Base-by-base conservation (phyloP, 106 monocot species). In the Triglochin maritima region DNA sequence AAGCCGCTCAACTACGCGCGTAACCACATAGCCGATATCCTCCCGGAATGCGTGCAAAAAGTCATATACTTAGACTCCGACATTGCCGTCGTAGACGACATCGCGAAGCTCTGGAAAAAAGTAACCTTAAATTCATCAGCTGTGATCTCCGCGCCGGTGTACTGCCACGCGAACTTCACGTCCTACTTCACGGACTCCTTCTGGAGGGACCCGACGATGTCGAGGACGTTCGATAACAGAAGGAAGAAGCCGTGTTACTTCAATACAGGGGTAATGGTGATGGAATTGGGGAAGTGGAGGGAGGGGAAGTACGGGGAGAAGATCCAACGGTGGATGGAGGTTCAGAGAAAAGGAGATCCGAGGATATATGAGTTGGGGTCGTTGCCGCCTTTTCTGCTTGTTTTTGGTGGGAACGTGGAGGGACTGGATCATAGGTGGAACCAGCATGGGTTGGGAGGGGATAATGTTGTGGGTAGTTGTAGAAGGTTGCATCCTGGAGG, bases 121-220 rank as follows among this genome's bases (percentile, higher is more conserved):
- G 29, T 29, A 29, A 29, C 29, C 29, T 29, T 29, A 29, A 29
- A 29, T 29, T 29, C 29, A 29, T 29, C 29, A 29, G 29, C 29
- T 29, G 29, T 29, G 29, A 29, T 29, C 29, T 29, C 29, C 1
- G 94, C 94, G 4, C 94, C 94, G 1, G 94, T 89, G 78, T 94
- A 94, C 81, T 94, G 94, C 79, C 94, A 89, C 76, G 94, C 94
- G 51, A 94, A 94, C 67, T 94, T 94, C 78, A 85, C 82, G 56
- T 89, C 82, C 69, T 94, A 94, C 82, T 94, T 94, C 82, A 89
- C 94, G 3, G 68, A 60, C 5, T 67, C 77, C 5, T 94, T 94
- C 79, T 94, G 94, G 94, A 67, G 81, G 2, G 84, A 94, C 72
- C 80, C 66, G 13, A 43, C 48, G 2, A 71, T 89, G 12, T 14